Evolutionary conservation across 768 basidiomycete species (phyloP), one percentile per base, ranked within the genome.

Genomic region (Bullera alba): DNA sequence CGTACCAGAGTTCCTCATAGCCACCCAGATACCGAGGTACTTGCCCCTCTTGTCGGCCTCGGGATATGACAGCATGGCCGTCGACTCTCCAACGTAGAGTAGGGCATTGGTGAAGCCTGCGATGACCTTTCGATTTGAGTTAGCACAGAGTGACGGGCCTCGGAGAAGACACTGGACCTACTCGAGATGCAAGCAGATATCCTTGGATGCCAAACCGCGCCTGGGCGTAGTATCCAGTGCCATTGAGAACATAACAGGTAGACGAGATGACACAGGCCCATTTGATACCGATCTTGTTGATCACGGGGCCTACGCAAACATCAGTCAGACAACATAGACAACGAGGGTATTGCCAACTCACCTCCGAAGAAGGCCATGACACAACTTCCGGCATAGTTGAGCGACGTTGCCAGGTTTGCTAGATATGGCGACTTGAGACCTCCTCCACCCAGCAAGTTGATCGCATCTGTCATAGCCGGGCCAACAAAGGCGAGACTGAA

Each of bases 271-370:
- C 29, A 39, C 53, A 58, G 16, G 63, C 48, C 54, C 54, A 61
- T 38, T 58, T 58, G 26, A 56, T 64, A 28, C 63, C 63, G 43
- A 64, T 21, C 41, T 58, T 55, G 56, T 64, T 64, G 51, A 64
- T 50, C 32, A 64, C 21, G 17, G 63, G 63, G n/a, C n/a, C n/a
- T n/a, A n/a, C n/a, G n/a, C n/a, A n/a, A n/a, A n/a, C n/a, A n/a
- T n/a, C n/a, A n/a, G n/a, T n/a, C n/a, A n/a, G n/a, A n/a, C n/a
- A n/a, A n/a, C n/a, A n/a, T n/a, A n/a, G n/a, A n/a, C n/a, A n/a
- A n/a, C n/a, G n/a, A n/a, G n/a, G n/a, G n/a, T n/a, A n/a, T n/a
- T n/a, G n/a, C n/a, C n/a, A n/a, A n/a, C n/a, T n/a, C n/a, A 36
- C 63, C 63, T 34, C 63, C 63, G 43, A 61, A 56, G 4, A 64